A percentile compares a stretch with the other conserved stretches of the same genome.
Conservation (phyloP, 2,329 filamentous ascomycete species). For the Myriosclerotinia scirpicola region DNA sequence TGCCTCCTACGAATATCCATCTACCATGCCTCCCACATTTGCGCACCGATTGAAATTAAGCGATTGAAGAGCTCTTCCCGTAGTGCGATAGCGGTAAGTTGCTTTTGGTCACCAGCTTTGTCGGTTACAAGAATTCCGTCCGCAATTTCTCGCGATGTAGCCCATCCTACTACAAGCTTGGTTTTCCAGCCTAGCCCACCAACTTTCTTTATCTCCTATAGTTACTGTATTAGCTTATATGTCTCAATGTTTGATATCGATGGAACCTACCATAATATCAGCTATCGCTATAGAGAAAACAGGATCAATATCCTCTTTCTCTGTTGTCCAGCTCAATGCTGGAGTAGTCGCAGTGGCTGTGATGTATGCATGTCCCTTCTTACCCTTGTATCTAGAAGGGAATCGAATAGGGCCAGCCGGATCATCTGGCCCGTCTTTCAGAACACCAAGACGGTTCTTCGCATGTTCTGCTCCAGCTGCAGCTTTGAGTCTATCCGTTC, state of each 20-base stretch:
- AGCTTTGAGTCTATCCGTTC: conserved; percentile 66
- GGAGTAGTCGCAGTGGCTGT: conserved; percentile 66
- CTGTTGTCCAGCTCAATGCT: conserved; percentile 52
- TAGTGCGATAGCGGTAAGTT: conserved; percentile 69
- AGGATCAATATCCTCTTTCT: conserved; percentile 54
- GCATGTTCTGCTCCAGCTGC: conserved; percentile 59
- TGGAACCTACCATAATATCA: conserved; percentile 54
- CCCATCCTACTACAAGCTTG: conserved; percentile 80
- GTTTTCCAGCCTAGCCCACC: conserved; percentile 84
- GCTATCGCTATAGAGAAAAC: conserved; percentile 69
- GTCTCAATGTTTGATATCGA: neutral
- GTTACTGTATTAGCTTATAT: neutral
- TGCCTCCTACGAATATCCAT: conserved; percentile 60
- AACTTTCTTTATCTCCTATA: conserved; percentile 68
- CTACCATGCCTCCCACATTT: conserved; percentile 81
- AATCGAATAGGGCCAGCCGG: conserved; percentile 73
- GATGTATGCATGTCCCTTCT: conserved; percentile 72
- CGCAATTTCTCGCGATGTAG: conserved; percentile 68
- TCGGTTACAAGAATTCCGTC: conserved; percentile 58
- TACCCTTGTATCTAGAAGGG: conserved; percentile 66
- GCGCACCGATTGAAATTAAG: conserved; percentile 70
- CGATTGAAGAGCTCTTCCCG: conserved; percentile 82
- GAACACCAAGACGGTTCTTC: conserved; percentile 69
- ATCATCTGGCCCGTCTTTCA: conserved; percentile 50
- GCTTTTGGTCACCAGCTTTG: conserved; percentile 52